Conservation (phyloP, 148 eudicot genomes). For the Rhododendron molle region DNA sequence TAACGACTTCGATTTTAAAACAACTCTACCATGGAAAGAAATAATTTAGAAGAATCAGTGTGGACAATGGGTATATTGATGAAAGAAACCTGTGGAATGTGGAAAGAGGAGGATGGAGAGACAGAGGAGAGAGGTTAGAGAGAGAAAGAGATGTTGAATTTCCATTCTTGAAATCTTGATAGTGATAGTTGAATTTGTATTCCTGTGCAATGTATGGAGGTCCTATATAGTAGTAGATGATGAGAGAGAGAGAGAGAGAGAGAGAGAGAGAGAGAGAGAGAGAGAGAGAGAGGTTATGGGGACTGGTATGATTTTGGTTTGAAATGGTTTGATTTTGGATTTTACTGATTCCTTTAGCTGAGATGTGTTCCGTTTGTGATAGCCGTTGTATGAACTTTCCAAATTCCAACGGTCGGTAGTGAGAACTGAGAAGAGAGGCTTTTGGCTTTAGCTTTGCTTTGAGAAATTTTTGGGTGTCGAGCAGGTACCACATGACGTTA, state of each 20-base stretch:
- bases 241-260: background rate
- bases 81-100: slow-evolving; percentile 21
- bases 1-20: background rate
- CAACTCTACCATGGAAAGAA: background rate
- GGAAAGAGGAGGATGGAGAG: slow-evolving; percentile 6
- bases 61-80: background rate
- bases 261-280: background rate
- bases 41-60: background rate
- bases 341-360: background rate
- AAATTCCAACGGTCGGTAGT: background rate
- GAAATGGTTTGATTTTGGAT: background rate
- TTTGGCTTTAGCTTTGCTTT: background rate
- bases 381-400: slow-evolving; percentile 5
- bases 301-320: slow-evolving; percentile 14
- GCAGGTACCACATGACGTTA: too few species aligned
- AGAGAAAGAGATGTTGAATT: slow-evolving; percentile 4
- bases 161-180: slow-evolving; percentile 2
- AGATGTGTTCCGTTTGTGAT: background rate
- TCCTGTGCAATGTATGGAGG: background rate
- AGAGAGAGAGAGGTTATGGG: background rate
- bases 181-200: background rate
- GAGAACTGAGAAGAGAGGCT: background rate
- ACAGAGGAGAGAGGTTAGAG: slow-evolving; percentile 10
- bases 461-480: too few species aligned
- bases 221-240: background rate